Evolutionary conservation across 148 eudicot genomes (phyloP).

Genomic region (Euryodendron excelsum): DNA sequence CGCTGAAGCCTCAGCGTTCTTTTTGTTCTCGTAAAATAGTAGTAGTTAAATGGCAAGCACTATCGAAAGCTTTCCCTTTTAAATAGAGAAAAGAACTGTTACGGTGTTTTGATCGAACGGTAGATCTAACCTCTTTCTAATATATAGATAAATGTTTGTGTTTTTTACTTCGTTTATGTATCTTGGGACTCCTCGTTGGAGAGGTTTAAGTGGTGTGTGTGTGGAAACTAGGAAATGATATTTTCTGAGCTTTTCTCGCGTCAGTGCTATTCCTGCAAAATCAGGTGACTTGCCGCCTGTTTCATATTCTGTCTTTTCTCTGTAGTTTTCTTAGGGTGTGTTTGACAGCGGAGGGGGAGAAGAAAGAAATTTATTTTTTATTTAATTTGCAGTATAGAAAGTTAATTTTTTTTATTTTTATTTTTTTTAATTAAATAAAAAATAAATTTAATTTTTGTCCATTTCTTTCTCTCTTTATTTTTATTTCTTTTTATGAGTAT

Average conservation of each 20-base stretch:
- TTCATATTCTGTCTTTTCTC: no score
- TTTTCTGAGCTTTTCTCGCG: background rate
- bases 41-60: background rate
- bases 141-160: background rate
- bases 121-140: background rate
- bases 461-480: no score
- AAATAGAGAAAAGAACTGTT: background rate
- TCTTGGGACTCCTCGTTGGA: background rate
- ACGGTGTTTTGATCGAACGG: background rate
- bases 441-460: no score
- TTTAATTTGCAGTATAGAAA: no score
- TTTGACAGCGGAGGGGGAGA: no score
- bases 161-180: background rate
- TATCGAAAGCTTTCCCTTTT: background rate
- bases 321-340: no score
- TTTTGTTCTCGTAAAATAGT: background rate
- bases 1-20: background rate
- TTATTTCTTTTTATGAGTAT: no score
- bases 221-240: background rate
- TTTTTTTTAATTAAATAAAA: no score
- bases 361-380: no score
- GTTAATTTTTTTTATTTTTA: no score
- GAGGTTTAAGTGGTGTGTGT: background rate
- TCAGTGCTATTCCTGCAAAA: background rate
- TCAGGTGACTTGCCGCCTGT: slow-evolving; percentile 15